Evolutionary conservation across 2,329 filamentous ascomycete species (phyloP).

Genomic region (Didymella sp.): DNA sequence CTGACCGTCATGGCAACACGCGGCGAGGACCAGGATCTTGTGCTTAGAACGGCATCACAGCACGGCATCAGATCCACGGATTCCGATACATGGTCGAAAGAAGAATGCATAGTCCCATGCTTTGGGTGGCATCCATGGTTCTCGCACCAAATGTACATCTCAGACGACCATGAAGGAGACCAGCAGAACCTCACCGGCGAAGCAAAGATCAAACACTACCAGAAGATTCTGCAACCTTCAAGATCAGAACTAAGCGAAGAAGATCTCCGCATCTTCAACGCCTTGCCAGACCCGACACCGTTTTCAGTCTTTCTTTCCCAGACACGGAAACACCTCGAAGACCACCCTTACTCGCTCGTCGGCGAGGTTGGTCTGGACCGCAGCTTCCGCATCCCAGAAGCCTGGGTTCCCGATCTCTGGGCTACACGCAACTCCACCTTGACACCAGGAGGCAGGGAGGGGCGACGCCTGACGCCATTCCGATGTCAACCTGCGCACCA

Average conservation of each 20-base stretch:
- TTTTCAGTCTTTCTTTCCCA: conserved; percentile 65
- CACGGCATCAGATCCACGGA: conserved; percentile 56
- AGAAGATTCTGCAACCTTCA: conserved; percentile 65
- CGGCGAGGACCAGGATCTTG: conserved; percentile 75
- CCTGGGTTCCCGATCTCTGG: conserved; percentile 56
- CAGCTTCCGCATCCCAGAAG: conserved; percentile 73
- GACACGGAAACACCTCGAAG: conserved; percentile 62
- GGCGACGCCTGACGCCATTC: conserved; percentile 70
- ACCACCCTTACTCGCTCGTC: conserved; percentile 69
- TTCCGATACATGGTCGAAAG: conserved; percentile 34
- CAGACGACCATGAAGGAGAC: conserved; percentile 49
- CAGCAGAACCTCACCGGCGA: conserved; percentile 49
- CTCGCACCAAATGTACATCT: conserved; percentile 72
- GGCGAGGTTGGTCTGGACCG: conserved; percentile 83
- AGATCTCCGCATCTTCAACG: conserved; percentile 51
- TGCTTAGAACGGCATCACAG: conserved; percentile 65
- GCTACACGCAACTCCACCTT: conserved; percentile 57
- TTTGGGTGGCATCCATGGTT: conserved; percentile 93
- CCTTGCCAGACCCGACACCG: conserved; percentile 66
- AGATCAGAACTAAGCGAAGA: conserved; percentile 42
- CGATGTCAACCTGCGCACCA: conserved; percentile 74
- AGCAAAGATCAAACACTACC: conserved; percentile 66
- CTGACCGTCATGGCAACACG: conserved; percentile 81
- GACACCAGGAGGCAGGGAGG: conserved; percentile 75
- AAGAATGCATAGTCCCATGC: conserved; percentile 67